phyloP scores from a whole-genome alignment of 257 asterid species.

The Buddleja alternifolia region DNA sequence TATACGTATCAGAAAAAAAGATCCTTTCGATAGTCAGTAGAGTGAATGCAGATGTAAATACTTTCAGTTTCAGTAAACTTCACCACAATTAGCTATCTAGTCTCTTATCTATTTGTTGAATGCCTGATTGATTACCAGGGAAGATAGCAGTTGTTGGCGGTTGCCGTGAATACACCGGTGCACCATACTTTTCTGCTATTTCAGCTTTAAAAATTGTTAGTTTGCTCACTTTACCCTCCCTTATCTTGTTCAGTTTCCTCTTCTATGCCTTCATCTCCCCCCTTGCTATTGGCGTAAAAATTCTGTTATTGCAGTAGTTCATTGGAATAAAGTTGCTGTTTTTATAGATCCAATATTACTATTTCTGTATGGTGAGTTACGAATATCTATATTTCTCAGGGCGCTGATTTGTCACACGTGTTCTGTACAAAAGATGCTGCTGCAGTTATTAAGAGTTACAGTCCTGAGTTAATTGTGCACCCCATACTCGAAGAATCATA shows the following conservation, averaged over 20 bases:
- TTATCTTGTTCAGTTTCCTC: neutral
- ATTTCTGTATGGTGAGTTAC: neutral
- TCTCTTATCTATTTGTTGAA: constrained; percentile 21
- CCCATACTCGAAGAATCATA: constrained; percentile 95
- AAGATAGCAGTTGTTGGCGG: constrained; percentile 98
- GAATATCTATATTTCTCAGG: constrained; percentile 52
- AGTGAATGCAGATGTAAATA: neutral
- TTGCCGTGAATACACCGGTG: constrained; percentile 99
- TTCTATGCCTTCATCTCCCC: neutral
- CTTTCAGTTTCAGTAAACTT: neutral
- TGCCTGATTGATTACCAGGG: constrained; percentile 57
- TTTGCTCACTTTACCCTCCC: constrained; percentile 30
- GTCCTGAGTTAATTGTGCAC: constrained; percentile 97
- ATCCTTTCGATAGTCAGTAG: neutral
- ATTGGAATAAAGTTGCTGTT: neutral
- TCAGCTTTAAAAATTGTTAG: constrained; percentile 95
- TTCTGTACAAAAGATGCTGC: constrained; percentile 98
- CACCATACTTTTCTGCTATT: constrained; percentile 95
- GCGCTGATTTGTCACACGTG: constrained; percentile 96
- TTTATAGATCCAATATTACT: constrained; percentile 2
- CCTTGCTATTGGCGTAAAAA: constrained; percentile 3
- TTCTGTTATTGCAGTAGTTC: constrained; percentile 10
- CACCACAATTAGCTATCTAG: neutral
- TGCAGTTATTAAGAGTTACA: constrained; percentile 85
- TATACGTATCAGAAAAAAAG: neutral